Evolutionary conservation across 2,329 filamentous ascomycete species (phyloP).

Genomic region (Trichoderma afroharzianum): DNA sequence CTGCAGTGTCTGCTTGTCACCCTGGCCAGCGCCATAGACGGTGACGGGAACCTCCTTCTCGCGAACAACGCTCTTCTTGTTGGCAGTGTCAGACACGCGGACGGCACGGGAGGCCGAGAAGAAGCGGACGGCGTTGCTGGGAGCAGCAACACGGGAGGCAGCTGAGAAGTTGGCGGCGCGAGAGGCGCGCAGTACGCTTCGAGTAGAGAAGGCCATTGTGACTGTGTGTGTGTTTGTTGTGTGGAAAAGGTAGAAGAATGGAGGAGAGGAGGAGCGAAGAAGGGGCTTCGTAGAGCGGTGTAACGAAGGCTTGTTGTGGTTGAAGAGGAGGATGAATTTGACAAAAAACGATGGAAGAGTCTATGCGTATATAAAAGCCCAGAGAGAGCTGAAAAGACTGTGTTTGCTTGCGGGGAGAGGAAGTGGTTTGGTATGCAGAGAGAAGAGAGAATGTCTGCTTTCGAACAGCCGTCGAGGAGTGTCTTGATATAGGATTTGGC

Average conservation of each 20-base stretch:
- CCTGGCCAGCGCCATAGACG: conserved; percentile 46
- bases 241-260: neutral
- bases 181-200: conserved; percentile 34
- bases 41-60: conserved; percentile 57
- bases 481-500: conserved; percentile 18
- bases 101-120: conserved; percentile 32
- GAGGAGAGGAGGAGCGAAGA: neutral
- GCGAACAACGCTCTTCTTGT: conserved; percentile 51
- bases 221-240: neutral
- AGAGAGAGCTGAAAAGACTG: neutral
- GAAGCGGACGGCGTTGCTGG: conserved; percentile 28
- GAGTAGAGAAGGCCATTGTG: conserved; percentile 36
- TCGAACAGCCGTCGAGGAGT: conserved; percentile 15
- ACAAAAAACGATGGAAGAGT: neutral
- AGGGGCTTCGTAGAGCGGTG: neutral
- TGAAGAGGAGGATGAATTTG: neutral
- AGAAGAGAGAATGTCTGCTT: conserved; percentile 11
- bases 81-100: conserved; percentile 37
- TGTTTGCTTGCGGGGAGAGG: conserved; percentile 13
- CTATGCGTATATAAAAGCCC: neutral
- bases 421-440: conserved; percentile 13
- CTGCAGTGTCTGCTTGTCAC: conserved; percentile 55
- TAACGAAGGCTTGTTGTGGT: neutral
- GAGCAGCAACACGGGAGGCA: conserved; percentile 26
- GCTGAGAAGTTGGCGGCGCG: conserved; percentile 31